Evolutionary conservation across 176 grass and related monocot species (phyloP), one percentile per base, ranked within the genome.

Genomic region (Coix lacrymajobi): DNA sequence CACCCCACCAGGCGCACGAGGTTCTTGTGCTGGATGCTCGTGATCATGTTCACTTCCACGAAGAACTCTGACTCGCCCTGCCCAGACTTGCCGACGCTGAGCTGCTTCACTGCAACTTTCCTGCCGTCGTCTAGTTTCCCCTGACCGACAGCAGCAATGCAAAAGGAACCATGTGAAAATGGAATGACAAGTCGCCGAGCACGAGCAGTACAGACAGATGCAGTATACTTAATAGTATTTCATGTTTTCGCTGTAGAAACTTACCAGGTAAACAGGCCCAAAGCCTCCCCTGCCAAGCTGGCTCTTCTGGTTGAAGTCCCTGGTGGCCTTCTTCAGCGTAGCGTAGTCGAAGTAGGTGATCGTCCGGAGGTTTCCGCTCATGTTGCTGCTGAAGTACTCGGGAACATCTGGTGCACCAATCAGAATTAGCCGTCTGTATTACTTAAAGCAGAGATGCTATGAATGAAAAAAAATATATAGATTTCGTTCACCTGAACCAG

Each of bases 41-140:
- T 94, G 68, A 94, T 86, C 92, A 94, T 91, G 76, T 88, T 89
- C 29, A 94, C 88, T 33, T 94, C 86, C 0, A 87, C 89, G 38
- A 94, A 88, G 78, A 94, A 94, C 66, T 94, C 92, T n/a, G 82
- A 62, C 24, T 94, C 88, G 8, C 92, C 92, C 81, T 94, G 92
- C 37, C 87, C 82, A 6, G 88, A 94, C 62, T 86, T 94, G 64
- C 86, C 88, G 3, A 88, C 75, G 40, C 79, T 86, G 48, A 91
- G 56, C 36, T 91, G 92, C 86, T 94, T 94, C 80, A 94, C 92
- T 4, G 92, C 92, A 43, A 94, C 89, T 72, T 77, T 88, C 76
- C 83, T 73, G 0, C 92, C 92, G 17, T 84, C 82, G 25, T 86
- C 88, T 16, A 94, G 80, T 24, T 76, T 86, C 1, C 92, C 92